These are phyloP conservation scores for Fusarium stilboides DNA, from an alignment of 2,329 filamentous ascomycete species.

Conservation along the genomic window DNA sequence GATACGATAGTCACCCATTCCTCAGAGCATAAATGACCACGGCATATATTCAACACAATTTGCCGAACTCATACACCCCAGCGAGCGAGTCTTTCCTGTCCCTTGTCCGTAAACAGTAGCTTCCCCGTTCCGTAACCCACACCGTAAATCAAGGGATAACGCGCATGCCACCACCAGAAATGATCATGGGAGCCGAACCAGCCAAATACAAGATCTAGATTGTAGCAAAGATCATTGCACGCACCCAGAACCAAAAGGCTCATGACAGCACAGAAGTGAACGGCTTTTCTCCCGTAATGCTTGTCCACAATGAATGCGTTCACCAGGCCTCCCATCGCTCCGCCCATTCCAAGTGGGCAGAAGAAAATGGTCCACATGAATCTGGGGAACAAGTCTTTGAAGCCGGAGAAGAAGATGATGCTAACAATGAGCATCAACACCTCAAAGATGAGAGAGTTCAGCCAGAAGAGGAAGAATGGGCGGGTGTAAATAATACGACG, in stretches of 20 bases:
- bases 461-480: not conserved
- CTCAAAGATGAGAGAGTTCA: not conserved
- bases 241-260: not conserved
- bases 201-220: not conserved
- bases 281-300: not conserved
- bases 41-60: too few species aligned
- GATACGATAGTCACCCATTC: too few species aligned
- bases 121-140: too few species aligned
- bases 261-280: not conserved
- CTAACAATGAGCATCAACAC: not conserved
- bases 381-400: not conserved
- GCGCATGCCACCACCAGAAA: not conserved
- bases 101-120: too few species aligned
- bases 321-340: not conserved
- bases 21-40: too few species aligned
- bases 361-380: not conserved
- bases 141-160: not conserved
- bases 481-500: not conserved
- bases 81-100: too few species aligned
- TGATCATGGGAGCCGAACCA: not conserved
- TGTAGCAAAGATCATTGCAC: not conserved
- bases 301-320: not conserved
- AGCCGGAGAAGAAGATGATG: not conserved
- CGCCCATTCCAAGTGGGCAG: not conserved
- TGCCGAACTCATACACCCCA: too few species aligned